Evolutionary conservation across 768 basidiomycete genomes (phyloP).

Genomic region (Lactarius akahatsu): DNA sequence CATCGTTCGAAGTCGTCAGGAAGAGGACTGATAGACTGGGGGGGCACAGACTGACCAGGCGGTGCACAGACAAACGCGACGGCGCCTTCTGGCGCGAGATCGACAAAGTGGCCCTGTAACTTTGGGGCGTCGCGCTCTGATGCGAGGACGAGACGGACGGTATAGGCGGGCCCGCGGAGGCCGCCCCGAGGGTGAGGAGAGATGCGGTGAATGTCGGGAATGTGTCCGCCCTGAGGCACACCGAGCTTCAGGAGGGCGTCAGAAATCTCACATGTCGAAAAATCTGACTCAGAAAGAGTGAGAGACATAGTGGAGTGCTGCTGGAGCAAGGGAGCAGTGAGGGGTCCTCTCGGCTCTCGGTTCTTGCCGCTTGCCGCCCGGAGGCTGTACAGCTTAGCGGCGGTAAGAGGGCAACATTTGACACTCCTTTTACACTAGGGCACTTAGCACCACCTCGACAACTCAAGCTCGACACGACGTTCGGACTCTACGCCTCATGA

Average conservation of each 20-base stretch:
- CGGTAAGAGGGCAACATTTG: neutral
- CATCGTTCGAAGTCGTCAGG: neutral
- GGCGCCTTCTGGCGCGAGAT: slow-evolving; percentile 62
- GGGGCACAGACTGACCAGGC: slow-evolving; percentile 47
- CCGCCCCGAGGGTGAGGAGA: slow-evolving; percentile 42
- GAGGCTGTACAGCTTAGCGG: neutral
- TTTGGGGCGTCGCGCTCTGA: slow-evolving; percentile 62
- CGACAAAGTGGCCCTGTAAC: slow-evolving; percentile 75
- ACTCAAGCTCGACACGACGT: neutral
- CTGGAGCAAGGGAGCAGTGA: no score
- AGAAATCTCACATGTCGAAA: slow-evolving; percentile 81
- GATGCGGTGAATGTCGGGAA: slow-evolving; percentile 71
- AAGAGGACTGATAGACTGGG: slow-evolving; percentile 12
- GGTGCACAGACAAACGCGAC: slow-evolving; percentile 78
- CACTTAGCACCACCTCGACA: neutral
- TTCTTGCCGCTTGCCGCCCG: no score
- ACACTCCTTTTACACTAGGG: neutral
- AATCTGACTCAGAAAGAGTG: slow-evolving; percentile 34
- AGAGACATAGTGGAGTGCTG: slow-evolving; percentile 12
- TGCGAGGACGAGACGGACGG: slow-evolving; percentile 74
- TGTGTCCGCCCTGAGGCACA: slow-evolving; percentile 65
- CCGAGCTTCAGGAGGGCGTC: slow-evolving; percentile 86
- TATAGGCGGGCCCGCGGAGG: slow-evolving; percentile 80
- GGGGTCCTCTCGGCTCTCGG: neutral
- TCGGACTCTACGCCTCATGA: slow-evolving; percentile 13